Percentiles rank a stretch among this genome's conserved stretches.
Evolutionary conservation across 2,329 filamentous ascomycete genomes (phyloP).

Genomic region (Pseudogymnoascus sp.): DNA sequence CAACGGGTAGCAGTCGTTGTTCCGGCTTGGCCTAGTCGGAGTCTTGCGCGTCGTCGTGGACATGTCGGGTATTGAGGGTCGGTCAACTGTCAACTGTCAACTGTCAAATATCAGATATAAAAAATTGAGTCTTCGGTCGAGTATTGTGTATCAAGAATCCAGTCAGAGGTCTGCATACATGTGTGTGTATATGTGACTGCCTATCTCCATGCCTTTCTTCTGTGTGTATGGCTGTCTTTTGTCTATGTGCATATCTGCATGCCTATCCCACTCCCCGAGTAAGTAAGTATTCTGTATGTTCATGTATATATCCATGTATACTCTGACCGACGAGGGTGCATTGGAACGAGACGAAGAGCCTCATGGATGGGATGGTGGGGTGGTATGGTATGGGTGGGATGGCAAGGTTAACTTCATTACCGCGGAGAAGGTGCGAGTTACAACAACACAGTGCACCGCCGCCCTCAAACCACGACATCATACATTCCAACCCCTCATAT

Average conservation of each 20-base stretch:
- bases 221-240: neutral
- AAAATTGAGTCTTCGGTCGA: neutral
- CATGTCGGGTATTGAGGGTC: neutral
- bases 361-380: neutral
- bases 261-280: neutral
- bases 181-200: neutral
- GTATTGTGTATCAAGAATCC: neutral
- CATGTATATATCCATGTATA: neutral
- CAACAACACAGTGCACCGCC: no score
- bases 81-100: neutral
- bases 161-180: neutral
- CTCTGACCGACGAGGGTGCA: neutral
- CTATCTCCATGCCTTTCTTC: neutral
- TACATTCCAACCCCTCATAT: no score
- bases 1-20: neutral
- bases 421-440: neutral
- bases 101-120: neutral
- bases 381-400: neutral
- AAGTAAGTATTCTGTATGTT: neutral
- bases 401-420: neutral
- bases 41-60: neutral
- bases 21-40: neutral
- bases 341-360: neutral
- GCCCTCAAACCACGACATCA: no score
- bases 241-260: neutral